phyloP scores from a whole-genome alignment of 768 basidiomycete genomes.

The Tulasnella calospora region DNA sequence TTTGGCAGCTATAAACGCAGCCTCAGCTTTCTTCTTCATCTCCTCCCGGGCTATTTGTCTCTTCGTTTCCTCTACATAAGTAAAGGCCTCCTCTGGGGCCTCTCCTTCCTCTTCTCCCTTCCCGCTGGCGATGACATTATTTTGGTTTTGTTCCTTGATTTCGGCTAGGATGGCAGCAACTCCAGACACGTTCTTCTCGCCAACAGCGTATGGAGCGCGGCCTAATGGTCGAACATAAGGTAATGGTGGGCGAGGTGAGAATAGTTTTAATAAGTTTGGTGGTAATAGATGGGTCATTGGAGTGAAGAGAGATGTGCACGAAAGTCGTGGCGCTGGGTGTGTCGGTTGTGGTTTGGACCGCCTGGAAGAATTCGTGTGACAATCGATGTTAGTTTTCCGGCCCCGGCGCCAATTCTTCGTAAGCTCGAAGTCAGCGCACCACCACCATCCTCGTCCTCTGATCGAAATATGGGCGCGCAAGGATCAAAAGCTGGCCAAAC shows the following conservation, averaged over 20 bases:
- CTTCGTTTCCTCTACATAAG: constrained; percentile 77
- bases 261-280: constrained; percentile 93
- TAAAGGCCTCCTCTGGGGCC: constrained; percentile 42
- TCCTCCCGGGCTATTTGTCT: constrained; percentile 74
- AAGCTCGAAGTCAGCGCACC: neutral
- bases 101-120: constrained; percentile 81
- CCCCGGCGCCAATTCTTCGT: neutral
- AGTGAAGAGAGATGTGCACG: neutral
- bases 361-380: constrained; percentile 1
- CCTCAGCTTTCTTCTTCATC: constrained; percentile 65
- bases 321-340: neutral
- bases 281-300: constrained; percentile 74
- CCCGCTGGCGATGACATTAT: constrained; percentile 38
- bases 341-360: constrained; percentile 13
- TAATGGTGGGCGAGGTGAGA: constrained; percentile 86
- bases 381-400: constrained; percentile 3
- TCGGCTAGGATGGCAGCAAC: constrained; percentile 69
- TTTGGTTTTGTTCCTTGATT: constrained; percentile 75
- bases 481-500: constrained; percentile 51
- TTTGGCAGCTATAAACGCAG: constrained; percentile 73
- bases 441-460: neutral
- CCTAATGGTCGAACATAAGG: constrained; percentile 82
- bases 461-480: constrained; percentile 55
- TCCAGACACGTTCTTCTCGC: constrained; percentile 62
- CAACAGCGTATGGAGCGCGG: constrained; percentile 71